A percentile compares a stretch with the other conserved stretches of the same genome.
phyloP scores from a whole-genome alignment of 228 moss, liverwort and hornwort genomes.

The Sphagnum fallax region DNA sequence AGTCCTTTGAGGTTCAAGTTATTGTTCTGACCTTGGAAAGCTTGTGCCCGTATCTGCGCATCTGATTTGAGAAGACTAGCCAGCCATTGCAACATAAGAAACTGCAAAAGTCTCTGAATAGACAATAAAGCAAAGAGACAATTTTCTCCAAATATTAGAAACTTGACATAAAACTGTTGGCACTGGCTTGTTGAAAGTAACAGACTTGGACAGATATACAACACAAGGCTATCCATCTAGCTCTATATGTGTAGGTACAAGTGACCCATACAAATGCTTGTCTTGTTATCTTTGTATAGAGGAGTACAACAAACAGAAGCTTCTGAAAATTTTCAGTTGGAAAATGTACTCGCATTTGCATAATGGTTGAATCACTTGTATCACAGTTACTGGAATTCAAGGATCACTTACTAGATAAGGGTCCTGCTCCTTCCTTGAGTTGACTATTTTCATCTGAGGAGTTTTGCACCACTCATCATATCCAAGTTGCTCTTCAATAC shows the following conservation, averaged over 20 bases:
- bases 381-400: background rate
- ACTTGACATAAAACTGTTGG: background rate
- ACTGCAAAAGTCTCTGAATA: slow-evolving; percentile 32
- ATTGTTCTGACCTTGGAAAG: slow-evolving; percentile 34
- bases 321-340: background rate
- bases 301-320: background rate
- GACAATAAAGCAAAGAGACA: background rate
- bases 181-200: too few relatives aligned
- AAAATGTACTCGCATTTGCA: background rate
- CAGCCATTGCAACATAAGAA: slow-evolving; percentile 43
- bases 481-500: slow-evolving; percentile 26
- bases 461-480: slow-evolving; percentile 9
- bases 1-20: too few relatives aligned
- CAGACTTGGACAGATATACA: too few relatives aligned
- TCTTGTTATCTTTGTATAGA: too few relatives aligned
- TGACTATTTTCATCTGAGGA: slow-evolving; percentile 13
- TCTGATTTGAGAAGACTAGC: slow-evolving; percentile 40
- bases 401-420: background rate
- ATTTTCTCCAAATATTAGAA: background rate
- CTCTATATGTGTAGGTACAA: background rate
- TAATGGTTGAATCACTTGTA: background rate
- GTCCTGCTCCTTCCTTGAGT: background rate
- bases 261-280: background rate
- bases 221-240: too few relatives aligned
- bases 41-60: slow-evolving; percentile 41